Evolutionary conservation across 345 rosid species (phyloP).

Genomic region (Raphanus raphanistrum): DNA sequence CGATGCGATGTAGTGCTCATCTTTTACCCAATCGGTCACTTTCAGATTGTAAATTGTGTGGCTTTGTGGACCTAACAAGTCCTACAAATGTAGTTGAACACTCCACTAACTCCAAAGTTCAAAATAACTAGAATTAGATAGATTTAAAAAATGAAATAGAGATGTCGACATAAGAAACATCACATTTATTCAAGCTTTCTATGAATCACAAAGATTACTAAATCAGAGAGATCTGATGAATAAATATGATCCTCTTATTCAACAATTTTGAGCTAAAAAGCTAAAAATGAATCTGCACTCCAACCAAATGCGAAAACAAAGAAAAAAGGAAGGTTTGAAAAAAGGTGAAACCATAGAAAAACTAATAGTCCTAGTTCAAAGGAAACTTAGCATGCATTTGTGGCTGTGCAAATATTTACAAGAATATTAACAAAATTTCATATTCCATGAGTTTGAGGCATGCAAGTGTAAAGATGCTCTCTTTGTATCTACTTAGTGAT

Average conservation of each 20-base stretch:
- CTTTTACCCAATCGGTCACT: conserved; percentile 19
- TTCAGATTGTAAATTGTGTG: conserved; percentile 27
- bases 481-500: not conserved
- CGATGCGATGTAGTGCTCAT: not conserved
- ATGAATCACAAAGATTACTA: not conserved
- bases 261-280: conserved; percentile 15
- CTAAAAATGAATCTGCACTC: not conserved
- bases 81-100: conserved; percentile 1
- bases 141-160: conserved; percentile 3
- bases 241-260: conserved; percentile 14
- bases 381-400: not conserved
- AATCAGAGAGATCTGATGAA: conserved; percentile 16
- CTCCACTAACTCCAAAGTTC: conserved; percentile 5
- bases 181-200: conserved; percentile 5
- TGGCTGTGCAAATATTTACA: not conserved
- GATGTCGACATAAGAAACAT: not conserved
- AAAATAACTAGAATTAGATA: not conserved
- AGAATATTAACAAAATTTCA: not conserved
- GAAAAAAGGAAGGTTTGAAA: not conserved
- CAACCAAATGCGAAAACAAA: conserved; percentile 16
- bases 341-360: conserved; percentile 11
- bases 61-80: conserved; percentile 19
- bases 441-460: not conserved
- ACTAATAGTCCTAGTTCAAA: not conserved
- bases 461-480: not conserved